Evolutionary conservation across 371 early-diverging fungal genomes (phyloP).

Genomic region (Haplosporangium sp.): DNA sequence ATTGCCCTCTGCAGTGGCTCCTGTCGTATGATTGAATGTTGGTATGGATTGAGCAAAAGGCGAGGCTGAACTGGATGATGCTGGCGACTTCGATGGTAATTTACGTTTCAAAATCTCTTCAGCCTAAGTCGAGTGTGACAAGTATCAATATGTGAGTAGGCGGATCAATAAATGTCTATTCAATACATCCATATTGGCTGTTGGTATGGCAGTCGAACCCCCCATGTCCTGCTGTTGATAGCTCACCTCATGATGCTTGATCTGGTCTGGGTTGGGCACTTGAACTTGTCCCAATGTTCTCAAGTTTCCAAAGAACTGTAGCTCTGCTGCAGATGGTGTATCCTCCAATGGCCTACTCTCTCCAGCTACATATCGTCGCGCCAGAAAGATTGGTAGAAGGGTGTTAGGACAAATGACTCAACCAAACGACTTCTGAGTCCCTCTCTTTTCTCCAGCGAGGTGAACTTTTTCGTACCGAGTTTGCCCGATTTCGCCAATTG

Average conservation of each 20-base stretch:
- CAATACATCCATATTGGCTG: too few relatives aligned
- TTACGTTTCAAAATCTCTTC: constrained; percentile 41
- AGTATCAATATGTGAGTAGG: not conserved
- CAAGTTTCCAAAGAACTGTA: constrained; percentile 52
- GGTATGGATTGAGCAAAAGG: constrained; percentile 18
- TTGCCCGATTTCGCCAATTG: constrained; percentile 25
- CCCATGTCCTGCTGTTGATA: not conserved
- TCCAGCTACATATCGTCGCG: constrained; percentile 17
- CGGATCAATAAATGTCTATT: too few relatives aligned
- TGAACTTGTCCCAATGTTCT: constrained; percentile 42
- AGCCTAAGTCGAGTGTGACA: constrained; percentile 18
- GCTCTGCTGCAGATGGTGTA: constrained; percentile 47
- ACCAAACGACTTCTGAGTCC: too few relatives aligned
- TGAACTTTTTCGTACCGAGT: constrained; percentile 8
- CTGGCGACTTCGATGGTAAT: constrained; percentile 32
- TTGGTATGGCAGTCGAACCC: not conserved
- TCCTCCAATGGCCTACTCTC: constrained; percentile 48
- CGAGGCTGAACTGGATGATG: constrained; percentile 8
- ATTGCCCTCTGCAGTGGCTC: not conserved
- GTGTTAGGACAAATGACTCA: too few relatives aligned
- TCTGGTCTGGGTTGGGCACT: constrained; percentile 40
- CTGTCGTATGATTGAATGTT: not conserved
- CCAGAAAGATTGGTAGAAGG: too few relatives aligned
- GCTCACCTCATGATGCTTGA: constrained; percentile 50
- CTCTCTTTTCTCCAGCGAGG: not conserved